Base-by-base conservation (phyloP, 768 basidiomycete genomes). In the Lactarius vividus region DNA sequence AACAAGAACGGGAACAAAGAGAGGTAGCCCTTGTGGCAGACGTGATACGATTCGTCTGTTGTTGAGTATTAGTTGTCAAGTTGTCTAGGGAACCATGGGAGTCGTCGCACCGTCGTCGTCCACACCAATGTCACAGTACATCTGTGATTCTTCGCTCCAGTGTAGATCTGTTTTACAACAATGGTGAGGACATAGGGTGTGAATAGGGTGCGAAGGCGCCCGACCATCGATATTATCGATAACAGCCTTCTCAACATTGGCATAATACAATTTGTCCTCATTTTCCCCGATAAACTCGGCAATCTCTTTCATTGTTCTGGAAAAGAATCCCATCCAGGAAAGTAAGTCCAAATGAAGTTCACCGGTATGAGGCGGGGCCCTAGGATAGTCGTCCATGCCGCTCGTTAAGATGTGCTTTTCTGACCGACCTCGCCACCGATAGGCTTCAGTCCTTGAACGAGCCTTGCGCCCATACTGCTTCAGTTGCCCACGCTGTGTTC, bases 281-380 rank as follows among this genome's bases (percentile, higher is more conserved):
- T 75, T 79, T 75, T 96, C 90, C 1, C 90, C 94, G 18, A 96
- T 79, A 74, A 91, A 96, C 65, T 85, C 87, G 0, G 96, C 89
- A 64, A 98, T 91, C 56, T 90, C 91, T 60, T 82, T 84, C 96
- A 98, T 98, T 33, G 96, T 98, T 69, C 89, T 82, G 39, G 92
- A 85, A 77, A 98, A 98, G 81, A 94, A 97, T 4, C 85, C 96
- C 88, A 98, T 93, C 96, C 96, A 98, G 35, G 91, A 89, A 69
- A 95, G 92, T 64, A 98, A 77, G 76, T 98, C 96, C 65, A 98
- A 75, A 75, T 98, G 96, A 56, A 98, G 80, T 78, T 98, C 96
- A 57, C 96, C 96, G 2, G 87, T 82, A 72, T 95, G 93, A 7
- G 96, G 90, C 31, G 88, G 85, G 16, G 91, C 94, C 61, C 96